Base-by-base conservation (phyloP, 352 stramenopile species). In the Saprolegnia diclina region DNA sequence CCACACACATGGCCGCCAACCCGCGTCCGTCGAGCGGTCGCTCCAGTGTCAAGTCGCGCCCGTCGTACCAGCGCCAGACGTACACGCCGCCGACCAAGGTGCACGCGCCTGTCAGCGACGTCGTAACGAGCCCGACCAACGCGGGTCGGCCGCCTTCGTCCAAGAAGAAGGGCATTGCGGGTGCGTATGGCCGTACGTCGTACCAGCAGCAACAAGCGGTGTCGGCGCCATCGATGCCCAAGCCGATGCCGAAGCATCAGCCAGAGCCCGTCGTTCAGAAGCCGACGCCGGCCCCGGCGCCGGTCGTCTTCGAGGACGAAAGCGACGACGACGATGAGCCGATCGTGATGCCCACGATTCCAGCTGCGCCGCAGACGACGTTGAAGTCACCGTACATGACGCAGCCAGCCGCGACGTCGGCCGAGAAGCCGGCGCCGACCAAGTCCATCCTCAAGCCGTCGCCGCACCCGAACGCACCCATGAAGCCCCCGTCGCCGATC, bases 101-200 rank as follows among this genome's bases (percentile, higher is more conserved):
- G 40, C 19, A n/a, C 7, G 32, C n/a, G 16, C 24, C 40, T 11
- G 35, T 32, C 1, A 37, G 13, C 13, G 45, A 69, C 14, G 44
- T 52, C 4, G 53, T 69, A n/a, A 69, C 63, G 38, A 69, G 63
- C 21, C 63, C 63, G 0, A 63, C 63, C 6, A 69, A 69, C 35
- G 63, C 63, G n/a, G 63, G 63, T 13, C 46, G 54, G n/a, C 19
- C 35, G 22, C 38, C 45, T 4, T 24, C 46, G 6, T 35, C 37
- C 32, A 69, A 69, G 63, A 69, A 69, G 63, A 69, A 69, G 29
- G 63, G 63, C 32, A 69, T 69, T 61, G 63, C 63, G 6, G 48
- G 37, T 2, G 40, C 62, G 19, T 57, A 68, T 35, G 62, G 14
- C 19, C 24, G 35, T 7, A 59, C 52, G 13, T 59, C 52, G 52